phyloP scores from a whole-genome alignment of 768 basidiomycete genomes.

The Amanita jacksonii region DNA sequence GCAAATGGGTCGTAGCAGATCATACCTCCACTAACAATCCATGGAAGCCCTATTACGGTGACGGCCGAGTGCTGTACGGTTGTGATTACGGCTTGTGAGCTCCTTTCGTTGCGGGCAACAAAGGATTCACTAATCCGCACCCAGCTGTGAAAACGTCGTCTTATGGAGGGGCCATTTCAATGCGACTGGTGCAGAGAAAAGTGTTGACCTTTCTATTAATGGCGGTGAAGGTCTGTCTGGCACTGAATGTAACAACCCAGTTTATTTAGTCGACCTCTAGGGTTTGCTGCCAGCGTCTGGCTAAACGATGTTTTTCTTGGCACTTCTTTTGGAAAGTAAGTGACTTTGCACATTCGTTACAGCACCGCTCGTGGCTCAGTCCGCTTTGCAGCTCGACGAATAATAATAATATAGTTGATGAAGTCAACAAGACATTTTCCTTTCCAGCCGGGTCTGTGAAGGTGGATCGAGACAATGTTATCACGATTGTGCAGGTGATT shows the following conservation, averaged over 20 bases:
- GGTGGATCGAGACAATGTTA: constrained; percentile 54
- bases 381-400: constrained; percentile 46
- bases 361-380: neutral
- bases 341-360: constrained; percentile 1
- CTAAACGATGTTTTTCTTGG: constrained; percentile 62
- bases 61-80: constrained; percentile 71
- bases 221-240: constrained; percentile 55
- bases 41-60: constrained; percentile 58
- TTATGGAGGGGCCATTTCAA: constrained; percentile 79
- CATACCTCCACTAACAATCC: constrained; percentile 70
- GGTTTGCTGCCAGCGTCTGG: constrained; percentile 80
- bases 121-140: neutral
- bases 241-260: neutral
- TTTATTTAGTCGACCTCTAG: constrained; percentile 23
- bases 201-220: constrained; percentile 68
- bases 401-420: constrained; percentile 47
- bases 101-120: neutral
- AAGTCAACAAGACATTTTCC: constrained; percentile 56
- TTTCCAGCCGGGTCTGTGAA: constrained; percentile 51
- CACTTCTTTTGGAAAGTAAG: constrained; percentile 69
- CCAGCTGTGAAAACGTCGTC: constrained; percentile 73
- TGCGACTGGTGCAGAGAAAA: constrained; percentile 48
- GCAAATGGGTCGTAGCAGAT: constrained; percentile 54
- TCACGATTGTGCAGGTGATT: constrained; percentile 66
- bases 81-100: constrained; percentile 82